A percentile compares a stretch with the other conserved stretches of the same genome.
Evolutionary conservation across 2,329 filamentous ascomycete genomes (phyloP).

Genomic region (Biscogniauxia sp.): DNA sequence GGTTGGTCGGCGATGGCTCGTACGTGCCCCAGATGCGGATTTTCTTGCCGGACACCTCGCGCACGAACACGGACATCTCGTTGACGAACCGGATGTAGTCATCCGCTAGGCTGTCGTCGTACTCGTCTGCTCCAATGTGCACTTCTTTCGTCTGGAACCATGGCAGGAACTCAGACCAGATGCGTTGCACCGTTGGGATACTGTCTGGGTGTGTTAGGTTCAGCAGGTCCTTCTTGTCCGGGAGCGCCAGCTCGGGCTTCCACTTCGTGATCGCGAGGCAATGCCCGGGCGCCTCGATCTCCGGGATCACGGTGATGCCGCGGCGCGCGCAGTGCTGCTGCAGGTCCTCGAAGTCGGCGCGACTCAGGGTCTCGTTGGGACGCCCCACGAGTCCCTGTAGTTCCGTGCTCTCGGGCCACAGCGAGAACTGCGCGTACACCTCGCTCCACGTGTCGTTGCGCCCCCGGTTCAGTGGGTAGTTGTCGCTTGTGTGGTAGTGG

Average conservation of each 20-base stretch:
- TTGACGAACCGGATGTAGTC: conserved; percentile 53
- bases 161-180: conserved; percentile 52
- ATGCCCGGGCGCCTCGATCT: conserved; percentile 55
- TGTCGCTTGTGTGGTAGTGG: conserved; percentile 49
- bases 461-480: conserved; percentile 46
- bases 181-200: conserved; percentile 47
- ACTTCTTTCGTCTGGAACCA: conserved; percentile 56
- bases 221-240: conserved; percentile 42
- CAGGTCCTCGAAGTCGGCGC: conserved; percentile 45
- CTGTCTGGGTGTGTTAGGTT: conserved; percentile 53
- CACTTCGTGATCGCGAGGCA: conserved; percentile 52
- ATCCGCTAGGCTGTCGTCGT: conserved; percentile 41
- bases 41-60: conserved; percentile 36
- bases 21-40: conserved; percentile 54
- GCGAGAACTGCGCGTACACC: conserved; percentile 45
- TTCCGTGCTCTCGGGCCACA: conserved; percentile 36
- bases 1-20: conserved; percentile 37
- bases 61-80: conserved; percentile 45
- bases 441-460: conserved; percentile 44
- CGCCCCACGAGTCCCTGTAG: conserved; percentile 42
- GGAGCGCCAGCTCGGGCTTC: conserved; percentile 51
- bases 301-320: conserved; percentile 52
- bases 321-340: conserved; percentile 48
- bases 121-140: conserved; percentile 56
- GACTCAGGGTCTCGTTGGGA: conserved; percentile 44